These are phyloP conservation scores for Cyclotella distinguenda DNA, from an alignment of 108 stramenopile genomes.

Conservation along the genomic window DNA sequence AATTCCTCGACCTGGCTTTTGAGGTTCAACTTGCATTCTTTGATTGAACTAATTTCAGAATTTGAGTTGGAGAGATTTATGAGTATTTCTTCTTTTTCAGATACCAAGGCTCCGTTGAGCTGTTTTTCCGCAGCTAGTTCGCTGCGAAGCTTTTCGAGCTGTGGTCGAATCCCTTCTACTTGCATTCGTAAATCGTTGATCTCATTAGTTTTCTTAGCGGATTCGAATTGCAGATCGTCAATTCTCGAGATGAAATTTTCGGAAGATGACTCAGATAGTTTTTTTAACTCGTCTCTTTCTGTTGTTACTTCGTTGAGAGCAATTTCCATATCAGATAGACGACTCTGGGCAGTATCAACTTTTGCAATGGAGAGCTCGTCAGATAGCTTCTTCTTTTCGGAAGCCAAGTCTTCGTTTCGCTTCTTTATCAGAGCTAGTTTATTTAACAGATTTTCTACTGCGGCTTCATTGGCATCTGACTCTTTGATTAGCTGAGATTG, in stretches of 20 bases:
- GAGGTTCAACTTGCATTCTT: conserved; percentile 2
- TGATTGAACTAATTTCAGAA: conserved; percentile 12
- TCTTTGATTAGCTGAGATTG: conserved; percentile 31
- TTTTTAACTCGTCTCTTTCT: conserved; percentile 33
- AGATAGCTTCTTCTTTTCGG: neutral
- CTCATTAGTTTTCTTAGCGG: conserved; percentile 28
- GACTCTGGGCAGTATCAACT: conserved; percentile 44
- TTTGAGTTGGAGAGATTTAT: conserved; percentile 13
- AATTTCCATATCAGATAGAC: conserved; percentile 51
- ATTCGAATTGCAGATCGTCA: conserved; percentile 14
- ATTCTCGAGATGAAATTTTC: conserved; percentile 4
- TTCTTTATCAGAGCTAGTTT: conserved; percentile 18
- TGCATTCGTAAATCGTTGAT: neutral
- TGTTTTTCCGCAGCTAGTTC: conserved; percentile 37
- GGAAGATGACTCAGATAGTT: conserved; percentile 8
- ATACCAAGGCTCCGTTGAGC: conserved; percentile 8
- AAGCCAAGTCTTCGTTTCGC: neutral
- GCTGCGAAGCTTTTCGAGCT: conserved; percentile 20
- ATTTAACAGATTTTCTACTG: conserved; percentile 18
- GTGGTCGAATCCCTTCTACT: conserved; percentile 2
- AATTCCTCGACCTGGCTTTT: conserved; percentile 11
- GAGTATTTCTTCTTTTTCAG: conserved; percentile 30
- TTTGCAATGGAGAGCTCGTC: neutral
- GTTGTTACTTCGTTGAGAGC: conserved; percentile 16
- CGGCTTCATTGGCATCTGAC: conserved; percentile 29